phyloP scores from a whole-genome alignment of 495 filamentous ascomycete genomes.

The Hamigera avellanea region DNA sequence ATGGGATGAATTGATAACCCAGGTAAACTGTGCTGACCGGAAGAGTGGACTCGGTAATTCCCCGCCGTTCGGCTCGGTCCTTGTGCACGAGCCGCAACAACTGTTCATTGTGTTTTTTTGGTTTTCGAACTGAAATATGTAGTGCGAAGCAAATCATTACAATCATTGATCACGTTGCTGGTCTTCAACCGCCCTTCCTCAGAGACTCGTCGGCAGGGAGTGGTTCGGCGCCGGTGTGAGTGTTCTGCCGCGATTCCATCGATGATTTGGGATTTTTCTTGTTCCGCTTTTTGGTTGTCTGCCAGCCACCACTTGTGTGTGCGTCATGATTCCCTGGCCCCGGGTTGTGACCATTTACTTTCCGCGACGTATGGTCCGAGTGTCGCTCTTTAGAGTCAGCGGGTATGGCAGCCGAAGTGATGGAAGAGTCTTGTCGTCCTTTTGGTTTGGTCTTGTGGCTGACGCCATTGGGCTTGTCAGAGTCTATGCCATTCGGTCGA shows the following conservation, averaged over 20 bases:
- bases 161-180: not conserved
- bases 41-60: too few relatives aligned
- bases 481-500: conserved; percentile 22
- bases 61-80: too few relatives aligned
- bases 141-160: too few relatives aligned
- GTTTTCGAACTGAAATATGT: too few relatives aligned
- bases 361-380: conserved; percentile 18
- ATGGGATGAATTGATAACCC: too few relatives aligned
- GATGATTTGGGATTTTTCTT: conserved; percentile 28
- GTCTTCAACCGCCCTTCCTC: conserved; percentile 36
- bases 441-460: conserved; percentile 23
- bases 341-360: conserved; percentile 18
- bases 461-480: conserved; percentile 27
- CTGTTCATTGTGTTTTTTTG: too few relatives aligned
- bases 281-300: conserved; percentile 38
- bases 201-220: conserved; percentile 37
- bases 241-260: conserved; percentile 15
- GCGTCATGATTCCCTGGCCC: conserved; percentile 12
- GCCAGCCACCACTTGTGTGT: conserved; percentile 30
- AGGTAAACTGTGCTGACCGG: too few relatives aligned
- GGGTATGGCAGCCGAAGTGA: conserved; percentile 10
- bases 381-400: conserved; percentile 21
- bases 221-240: conserved; percentile 21
- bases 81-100: too few relatives aligned
- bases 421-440: conserved; percentile 19